These are phyloP conservation scores for Pleurotus platypus DNA, from an alignment of 768 basidiomycete species.

Conservation along the genomic window DNA sequence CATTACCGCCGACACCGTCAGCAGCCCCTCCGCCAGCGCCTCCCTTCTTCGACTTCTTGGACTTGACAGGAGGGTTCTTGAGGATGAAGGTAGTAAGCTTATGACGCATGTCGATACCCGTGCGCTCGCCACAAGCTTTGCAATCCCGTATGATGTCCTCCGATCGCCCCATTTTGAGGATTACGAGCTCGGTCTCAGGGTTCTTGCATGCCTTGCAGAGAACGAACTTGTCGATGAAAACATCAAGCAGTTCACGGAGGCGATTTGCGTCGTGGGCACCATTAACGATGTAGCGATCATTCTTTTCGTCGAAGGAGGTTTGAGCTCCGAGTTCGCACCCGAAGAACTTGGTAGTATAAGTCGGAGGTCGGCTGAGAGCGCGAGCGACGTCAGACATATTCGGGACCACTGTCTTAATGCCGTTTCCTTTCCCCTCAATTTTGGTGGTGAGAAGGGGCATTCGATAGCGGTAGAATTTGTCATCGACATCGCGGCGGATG, in stretches of 20 bases:
- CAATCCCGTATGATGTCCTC: slow-evolving; percentile 95
- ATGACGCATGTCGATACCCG: slow-evolving; percentile 92
- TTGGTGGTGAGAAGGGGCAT: slow-evolving; percentile 96
- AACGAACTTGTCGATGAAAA: slow-evolving; percentile 98
- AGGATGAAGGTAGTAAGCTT: slow-evolving; percentile 95
- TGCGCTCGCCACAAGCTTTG: slow-evolving; percentile 96
- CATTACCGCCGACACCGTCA: slow-evolving; percentile 19
- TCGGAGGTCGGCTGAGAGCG: slow-evolving; percentile 89
- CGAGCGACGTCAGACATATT: slow-evolving; percentile 99
- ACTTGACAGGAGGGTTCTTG: slow-evolving; percentile 93
- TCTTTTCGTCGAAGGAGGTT: slow-evolving; percentile 93
- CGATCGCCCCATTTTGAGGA: slow-evolving; percentile 74
- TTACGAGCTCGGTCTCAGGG: slow-evolving; percentile 93
- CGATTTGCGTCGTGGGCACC: slow-evolving; percentile 91
- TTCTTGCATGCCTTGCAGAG: slow-evolving; percentile 98
- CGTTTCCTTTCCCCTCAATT: slow-evolving; percentile 99
- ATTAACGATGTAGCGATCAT: slow-evolving; percentile 98
- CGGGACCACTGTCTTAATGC: slow-evolving; percentile 98
- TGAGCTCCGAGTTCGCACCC: slow-evolving; percentile 98
- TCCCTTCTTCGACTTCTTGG: slow-evolving; percentile 68
- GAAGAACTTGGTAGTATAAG: slow-evolving; percentile 99
- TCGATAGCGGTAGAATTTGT: slow-evolving; percentile 95
- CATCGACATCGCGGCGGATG: slow-evolving; percentile 94
- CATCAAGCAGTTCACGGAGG: slow-evolving; percentile 92
- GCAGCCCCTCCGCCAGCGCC: slow-evolving; percentile 31